These are phyloP conservation scores for Trematosphaeria pertusa DNA, from an alignment of 2,329 filamentous ascomycete genomes.

Conservation along the genomic window DNA sequence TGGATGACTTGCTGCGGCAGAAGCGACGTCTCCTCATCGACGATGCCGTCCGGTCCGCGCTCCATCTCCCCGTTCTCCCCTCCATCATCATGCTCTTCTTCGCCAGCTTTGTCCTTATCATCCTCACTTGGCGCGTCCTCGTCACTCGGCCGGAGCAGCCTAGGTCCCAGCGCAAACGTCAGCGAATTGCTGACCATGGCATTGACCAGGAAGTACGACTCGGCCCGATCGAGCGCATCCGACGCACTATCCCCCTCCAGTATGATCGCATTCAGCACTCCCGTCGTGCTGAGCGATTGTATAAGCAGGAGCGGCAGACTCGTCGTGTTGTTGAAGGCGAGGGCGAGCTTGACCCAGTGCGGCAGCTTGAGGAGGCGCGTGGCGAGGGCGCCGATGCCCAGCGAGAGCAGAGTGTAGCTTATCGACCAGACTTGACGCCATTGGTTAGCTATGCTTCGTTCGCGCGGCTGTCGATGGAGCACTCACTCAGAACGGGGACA, in stretches of 20 bases:
- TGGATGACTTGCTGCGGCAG: slow-evolving; percentile 52
- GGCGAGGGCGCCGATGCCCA: slow-evolving; percentile 54
- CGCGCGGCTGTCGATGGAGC: neutral
- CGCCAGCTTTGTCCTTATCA: slow-evolving; percentile 21
- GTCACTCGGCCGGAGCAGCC: slow-evolving; percentile 59
- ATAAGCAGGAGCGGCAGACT: slow-evolving; percentile 61
- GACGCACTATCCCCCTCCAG: slow-evolving; percentile 51
- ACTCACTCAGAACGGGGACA: slow-evolving; percentile 55
- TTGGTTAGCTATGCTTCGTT: slow-evolving; percentile 15
- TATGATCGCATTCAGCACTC: slow-evolving; percentile 61
- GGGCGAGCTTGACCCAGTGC: slow-evolving; percentile 60
- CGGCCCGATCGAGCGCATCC: slow-evolving; percentile 64
- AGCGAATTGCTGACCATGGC: slow-evolving; percentile 68
- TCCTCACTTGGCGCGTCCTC: slow-evolving; percentile 49
- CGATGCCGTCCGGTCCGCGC: slow-evolving; percentile 30
- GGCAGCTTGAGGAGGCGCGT: slow-evolving; percentile 58
- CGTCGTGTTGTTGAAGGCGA: slow-evolving; percentile 66
- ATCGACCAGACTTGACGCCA: slow-evolving; percentile 57
- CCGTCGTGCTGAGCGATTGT: slow-evolving; percentile 62
- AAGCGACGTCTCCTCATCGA: slow-evolving; percentile 60
- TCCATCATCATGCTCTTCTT: slow-evolving; percentile 32
- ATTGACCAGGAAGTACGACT: slow-evolving; percentile 71
- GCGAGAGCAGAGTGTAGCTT: slow-evolving; percentile 57
- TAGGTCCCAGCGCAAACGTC: slow-evolving; percentile 69
- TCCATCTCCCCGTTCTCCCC: slow-evolving; percentile 27